Conservation (phyloP, 2,329 filamentous ascomycete species). For the Neoarthrinium moseri region DNA sequence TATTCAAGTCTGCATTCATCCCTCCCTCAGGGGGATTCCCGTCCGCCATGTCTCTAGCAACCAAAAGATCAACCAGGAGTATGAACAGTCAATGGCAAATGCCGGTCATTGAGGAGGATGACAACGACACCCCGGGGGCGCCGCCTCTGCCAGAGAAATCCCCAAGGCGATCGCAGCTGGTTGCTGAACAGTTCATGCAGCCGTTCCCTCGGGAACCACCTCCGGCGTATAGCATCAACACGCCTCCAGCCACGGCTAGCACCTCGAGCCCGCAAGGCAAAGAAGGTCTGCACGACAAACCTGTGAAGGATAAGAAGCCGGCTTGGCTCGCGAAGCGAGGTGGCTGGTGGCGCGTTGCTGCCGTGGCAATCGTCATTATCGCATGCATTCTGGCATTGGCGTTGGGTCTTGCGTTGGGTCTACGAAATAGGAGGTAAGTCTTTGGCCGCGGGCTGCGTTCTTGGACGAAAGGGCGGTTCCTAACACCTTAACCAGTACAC, state of each 20-base stretch:
- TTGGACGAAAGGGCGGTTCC: too few relatives aligned
- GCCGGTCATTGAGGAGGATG: slow-evolving; percentile 2
- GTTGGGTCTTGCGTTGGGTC: slow-evolving; percentile 38
- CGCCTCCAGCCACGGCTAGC: background rate
- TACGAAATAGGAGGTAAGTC: slow-evolving; percentile 32
- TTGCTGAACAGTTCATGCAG: background rate
- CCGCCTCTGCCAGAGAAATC: slow-evolving; percentile 7
- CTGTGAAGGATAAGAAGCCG: slow-evolving; percentile 5
- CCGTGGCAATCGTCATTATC: slow-evolving; percentile 27
- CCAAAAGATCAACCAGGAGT: background rate
- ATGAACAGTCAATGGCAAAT: background rate
- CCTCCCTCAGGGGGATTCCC: too few relatives aligned
- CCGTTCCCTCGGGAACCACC: background rate
- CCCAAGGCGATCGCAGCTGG: background rate
- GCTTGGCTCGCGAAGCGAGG: slow-evolving; percentile 21
- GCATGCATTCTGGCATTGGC: slow-evolving; percentile 34
- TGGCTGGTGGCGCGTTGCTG: slow-evolving; percentile 32
- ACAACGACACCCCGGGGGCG: background rate
- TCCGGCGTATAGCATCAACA: background rate
- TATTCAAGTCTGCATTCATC: too few relatives aligned
- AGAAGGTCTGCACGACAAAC: too few relatives aligned
- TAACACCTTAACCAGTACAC: too few relatives aligned
- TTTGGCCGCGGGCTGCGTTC: too few relatives aligned
- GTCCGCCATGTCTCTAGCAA: too few relatives aligned
- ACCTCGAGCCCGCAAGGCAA: background rate